These are phyloP conservation scores for Nyctanthes arbortristis DNA, from an alignment of 257 asterid species.

Conservation along the genomic window DNA sequence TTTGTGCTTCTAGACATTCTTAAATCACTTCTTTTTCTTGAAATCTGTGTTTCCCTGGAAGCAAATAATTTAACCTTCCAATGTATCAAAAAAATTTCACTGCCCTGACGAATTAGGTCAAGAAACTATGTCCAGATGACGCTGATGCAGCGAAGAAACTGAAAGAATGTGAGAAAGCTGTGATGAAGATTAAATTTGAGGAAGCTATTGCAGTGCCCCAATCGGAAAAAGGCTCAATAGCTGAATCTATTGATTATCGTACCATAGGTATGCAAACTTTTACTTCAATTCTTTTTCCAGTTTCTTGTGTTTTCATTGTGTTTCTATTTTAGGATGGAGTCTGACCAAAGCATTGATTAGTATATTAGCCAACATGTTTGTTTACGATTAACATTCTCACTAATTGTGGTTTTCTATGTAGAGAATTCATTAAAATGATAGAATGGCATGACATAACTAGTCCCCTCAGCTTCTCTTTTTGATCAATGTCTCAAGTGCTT, in stretches of 20 bases:
- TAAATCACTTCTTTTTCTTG: slow-evolving; percentile 12
- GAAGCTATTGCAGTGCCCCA: slow-evolving; percentile 91
- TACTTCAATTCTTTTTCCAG: slow-evolving; percentile 15
- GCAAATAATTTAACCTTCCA: neutral
- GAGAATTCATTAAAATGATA: slow-evolving; percentile 9
- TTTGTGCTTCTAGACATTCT: slow-evolving; percentile 5
- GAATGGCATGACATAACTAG: slow-evolving; percentile 7
- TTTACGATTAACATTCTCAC: slow-evolving; percentile 5
- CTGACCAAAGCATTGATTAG: neutral
- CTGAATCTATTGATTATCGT: slow-evolving; percentile 85
- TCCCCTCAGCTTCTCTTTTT: slow-evolving; percentile 14
- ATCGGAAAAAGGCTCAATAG: slow-evolving; percentile 61
- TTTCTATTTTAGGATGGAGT: neutral
- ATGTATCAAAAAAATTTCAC: neutral
- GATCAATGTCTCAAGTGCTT: slow-evolving; percentile 17
- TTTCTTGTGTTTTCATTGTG: slow-evolving; percentile 8
- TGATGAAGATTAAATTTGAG: slow-evolving; percentile 93
- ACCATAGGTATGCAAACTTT: slow-evolving; percentile 65
- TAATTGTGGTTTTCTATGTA: slow-evolving; percentile 11
- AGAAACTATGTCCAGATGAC: slow-evolving; percentile 81
- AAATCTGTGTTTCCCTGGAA: slow-evolving; percentile 7
- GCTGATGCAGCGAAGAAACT: slow-evolving; percentile 93
- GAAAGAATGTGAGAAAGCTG: slow-evolving; percentile 96
- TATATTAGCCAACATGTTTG: neutral
- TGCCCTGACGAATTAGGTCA: slow-evolving; percentile 51